Percentiles rank a stretch among this genome's conserved stretches.
Evolutionary conservation across 2,329 filamentous ascomycete genomes (phyloP).

Genomic region (Calonectria pseudoreteaudii): DNA sequence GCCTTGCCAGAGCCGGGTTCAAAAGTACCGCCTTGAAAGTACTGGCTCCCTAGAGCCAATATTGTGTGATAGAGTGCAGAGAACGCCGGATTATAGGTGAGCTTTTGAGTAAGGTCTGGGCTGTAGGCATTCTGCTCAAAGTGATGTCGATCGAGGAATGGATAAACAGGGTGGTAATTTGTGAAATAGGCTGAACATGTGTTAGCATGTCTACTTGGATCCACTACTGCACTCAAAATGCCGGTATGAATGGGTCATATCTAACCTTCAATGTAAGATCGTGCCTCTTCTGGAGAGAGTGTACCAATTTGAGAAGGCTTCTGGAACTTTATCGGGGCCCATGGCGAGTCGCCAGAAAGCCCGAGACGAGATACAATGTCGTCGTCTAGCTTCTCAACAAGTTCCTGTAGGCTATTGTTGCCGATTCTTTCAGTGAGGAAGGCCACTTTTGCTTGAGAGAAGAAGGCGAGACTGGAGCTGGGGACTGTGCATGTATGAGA

Average conservation of each 20-base stretch:
- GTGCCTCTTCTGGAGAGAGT: not conserved
- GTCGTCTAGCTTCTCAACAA: slow-evolving; percentile 31
- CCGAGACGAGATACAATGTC: not conserved
- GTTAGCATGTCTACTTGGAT: not conserved
- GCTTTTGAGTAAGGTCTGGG: not conserved
- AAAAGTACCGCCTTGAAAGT: slow-evolving; percentile 38
- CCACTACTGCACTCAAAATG: not conserved
- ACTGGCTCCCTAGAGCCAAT: slow-evolving; percentile 50
- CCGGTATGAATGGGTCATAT: not conserved
- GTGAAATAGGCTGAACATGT: slow-evolving; percentile 48
- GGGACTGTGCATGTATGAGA: slow-evolving; percentile 17
- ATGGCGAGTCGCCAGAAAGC: not conserved
- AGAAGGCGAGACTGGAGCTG: slow-evolving; percentile 47
- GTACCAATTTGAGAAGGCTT: not conserved
- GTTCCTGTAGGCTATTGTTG: slow-evolving; percentile 20
- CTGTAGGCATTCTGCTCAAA: not conserved
- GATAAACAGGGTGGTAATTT: slow-evolving; percentile 50
- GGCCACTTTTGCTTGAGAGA: slow-evolving; percentile 47
- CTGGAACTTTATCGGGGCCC: not conserved
- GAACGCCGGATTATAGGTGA: slow-evolving; percentile 34
- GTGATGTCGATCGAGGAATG: slow-evolving; percentile 46
- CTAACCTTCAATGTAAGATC: not conserved
- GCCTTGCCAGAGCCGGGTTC: slow-evolving; percentile 28
- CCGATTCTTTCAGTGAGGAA: slow-evolving; percentile 39
- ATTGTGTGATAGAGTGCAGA: slow-evolving; percentile 48